Evolutionary conservation across 2,329 filamentous ascomycete species (phyloP).

Genomic region (Penicillium sp.): DNA sequence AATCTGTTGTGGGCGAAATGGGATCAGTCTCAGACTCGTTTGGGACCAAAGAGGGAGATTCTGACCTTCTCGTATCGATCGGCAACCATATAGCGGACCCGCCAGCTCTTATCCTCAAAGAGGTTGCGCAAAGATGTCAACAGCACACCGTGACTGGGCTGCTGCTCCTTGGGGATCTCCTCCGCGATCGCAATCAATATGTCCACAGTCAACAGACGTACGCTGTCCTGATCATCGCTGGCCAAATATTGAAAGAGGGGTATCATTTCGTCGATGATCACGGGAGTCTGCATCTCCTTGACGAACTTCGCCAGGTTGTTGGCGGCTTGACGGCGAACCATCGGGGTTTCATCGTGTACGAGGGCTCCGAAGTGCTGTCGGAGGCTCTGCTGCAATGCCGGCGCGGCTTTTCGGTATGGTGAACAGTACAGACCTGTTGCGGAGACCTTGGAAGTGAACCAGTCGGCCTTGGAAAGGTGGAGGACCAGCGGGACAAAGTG

Average conservation of each 20-base stretch:
- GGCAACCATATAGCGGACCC: constrained; percentile 98
- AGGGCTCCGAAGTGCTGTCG: constrained; percentile 89
- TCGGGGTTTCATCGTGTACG: constrained; percentile 97
- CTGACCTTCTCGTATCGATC: constrained; percentile 94
- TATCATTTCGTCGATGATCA: constrained; percentile 98
- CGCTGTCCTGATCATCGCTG: constrained; percentile 95
- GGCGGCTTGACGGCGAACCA: constrained; percentile 95
- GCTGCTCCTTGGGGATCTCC: constrained; percentile 96
- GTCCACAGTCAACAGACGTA: constrained; percentile 92
- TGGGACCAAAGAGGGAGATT: not conserved
- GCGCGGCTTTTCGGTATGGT: constrained; percentile 88
- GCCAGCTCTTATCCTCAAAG: constrained; percentile 99
- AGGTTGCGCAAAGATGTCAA: constrained; percentile 86
- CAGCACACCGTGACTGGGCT: constrained; percentile 91
- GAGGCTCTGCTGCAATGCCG: constrained; percentile 85
- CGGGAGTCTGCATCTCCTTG: constrained; percentile 88
- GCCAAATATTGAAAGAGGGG: constrained; percentile 96
- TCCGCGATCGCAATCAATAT: constrained; percentile 96
- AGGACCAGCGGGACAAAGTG: constrained; percentile 95
- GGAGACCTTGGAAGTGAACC: constrained; percentile 99
- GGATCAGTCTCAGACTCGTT: constrained; percentile 2
- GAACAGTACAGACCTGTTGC: constrained; percentile 92
- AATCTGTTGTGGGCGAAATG: constrained; percentile 61
- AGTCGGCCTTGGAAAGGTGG: constrained; percentile 97
- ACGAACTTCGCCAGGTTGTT: constrained; percentile 97